Percentiles rank a stretch among this genome's conserved stretches.
These are phyloP conservation scores for Microcyclospora pomicola DNA, from an alignment of 2,329 filamentous ascomycete species.

Conservation along the genomic window DNA sequence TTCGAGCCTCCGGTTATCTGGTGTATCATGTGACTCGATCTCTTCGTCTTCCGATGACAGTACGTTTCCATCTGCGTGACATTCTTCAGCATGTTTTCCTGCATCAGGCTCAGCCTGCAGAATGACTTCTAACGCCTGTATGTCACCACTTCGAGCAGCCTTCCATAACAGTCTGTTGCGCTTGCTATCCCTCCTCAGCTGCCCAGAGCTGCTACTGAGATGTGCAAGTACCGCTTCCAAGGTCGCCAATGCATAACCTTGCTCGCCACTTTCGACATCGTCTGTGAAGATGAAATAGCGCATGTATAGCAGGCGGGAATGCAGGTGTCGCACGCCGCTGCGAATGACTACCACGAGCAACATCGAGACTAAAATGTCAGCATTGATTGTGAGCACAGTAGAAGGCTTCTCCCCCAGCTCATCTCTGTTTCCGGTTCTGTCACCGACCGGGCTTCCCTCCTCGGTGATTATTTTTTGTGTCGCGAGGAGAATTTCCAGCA, in stretches of 20 bases:
- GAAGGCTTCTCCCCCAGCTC: conserved; percentile 36
- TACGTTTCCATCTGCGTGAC: conserved; percentile 4
- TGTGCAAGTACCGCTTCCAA: conserved; percentile 91
- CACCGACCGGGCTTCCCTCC: not conserved
- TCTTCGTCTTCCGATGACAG: conserved; percentile 1
- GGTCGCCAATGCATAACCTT: conserved; percentile 90
- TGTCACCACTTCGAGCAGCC: conserved; percentile 61
- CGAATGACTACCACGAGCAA: conserved; percentile 86
- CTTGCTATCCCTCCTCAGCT: conserved; percentile 68
- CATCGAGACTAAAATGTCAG: conserved; percentile 84
- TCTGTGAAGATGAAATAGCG: conserved; percentile 96
- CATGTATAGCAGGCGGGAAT: conserved; percentile 85
- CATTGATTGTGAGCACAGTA: conserved; percentile 55
- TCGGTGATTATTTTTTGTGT: conserved; percentile 73
- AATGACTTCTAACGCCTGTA: conserved; percentile 61
- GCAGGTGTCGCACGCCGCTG: conserved; percentile 72
- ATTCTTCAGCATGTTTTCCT: conserved; percentile 12
- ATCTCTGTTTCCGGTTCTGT: conserved; percentile 8
- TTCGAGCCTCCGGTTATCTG: not conserved
- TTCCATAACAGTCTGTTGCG: conserved; percentile 83
- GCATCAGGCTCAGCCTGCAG: conserved; percentile 47
- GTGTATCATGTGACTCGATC: not conserved
- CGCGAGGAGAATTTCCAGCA: conserved; percentile 66
- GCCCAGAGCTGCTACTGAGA: conserved; percentile 66
- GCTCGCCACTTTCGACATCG: conserved; percentile 89